phyloP scores from a whole-genome alignment of 768 basidiomycete genomes.

The Tulasnella sp. region DNA sequence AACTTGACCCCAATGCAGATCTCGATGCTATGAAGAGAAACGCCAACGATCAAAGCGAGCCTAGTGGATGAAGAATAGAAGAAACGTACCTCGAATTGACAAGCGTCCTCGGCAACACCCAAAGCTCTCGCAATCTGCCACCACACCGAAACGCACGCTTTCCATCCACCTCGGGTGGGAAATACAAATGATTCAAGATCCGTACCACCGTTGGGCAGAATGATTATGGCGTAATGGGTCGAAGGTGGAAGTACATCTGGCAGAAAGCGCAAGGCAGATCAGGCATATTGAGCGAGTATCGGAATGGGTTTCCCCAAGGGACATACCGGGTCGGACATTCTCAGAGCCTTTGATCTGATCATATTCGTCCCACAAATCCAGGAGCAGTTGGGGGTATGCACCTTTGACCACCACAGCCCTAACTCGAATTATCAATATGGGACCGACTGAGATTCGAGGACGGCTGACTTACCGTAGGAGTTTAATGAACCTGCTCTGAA shows the following conservation, averaged over 20 bases:
- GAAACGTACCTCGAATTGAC: slow-evolving; percentile 73
- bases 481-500: slow-evolving; percentile 69
- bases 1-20: slow-evolving; percentile 98
- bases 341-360: slow-evolving; percentile 67
- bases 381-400: slow-evolving; percentile 66
- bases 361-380: slow-evolving; percentile 84
- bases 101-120: slow-evolving; percentile 67
- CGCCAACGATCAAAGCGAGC: not conserved
- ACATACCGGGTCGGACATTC: slow-evolving; percentile 73
- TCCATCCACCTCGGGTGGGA: slow-evolving; percentile 49
- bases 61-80: not conserved
- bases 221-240: slow-evolving; percentile 83
- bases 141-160: slow-evolving; percentile 79
- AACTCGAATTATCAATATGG: not conserved
- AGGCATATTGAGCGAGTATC: not conserved
- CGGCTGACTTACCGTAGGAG: slow-evolving; percentile 41
- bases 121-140: slow-evolving; percentile 82
- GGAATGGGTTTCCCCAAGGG: not conserved
- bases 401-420: slow-evolving; percentile 84
- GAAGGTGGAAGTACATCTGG: slow-evolving; percentile 65
- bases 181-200: slow-evolving; percentile 86
- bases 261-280: not conserved
- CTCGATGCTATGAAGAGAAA: slow-evolving; percentile 64
- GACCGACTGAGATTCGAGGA: not conserved
- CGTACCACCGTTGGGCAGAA: slow-evolving; percentile 80